phyloP scores from a whole-genome alignment of 2,329 filamentous ascomycete genomes.

The Huntiella bhutanensis region DNA sequence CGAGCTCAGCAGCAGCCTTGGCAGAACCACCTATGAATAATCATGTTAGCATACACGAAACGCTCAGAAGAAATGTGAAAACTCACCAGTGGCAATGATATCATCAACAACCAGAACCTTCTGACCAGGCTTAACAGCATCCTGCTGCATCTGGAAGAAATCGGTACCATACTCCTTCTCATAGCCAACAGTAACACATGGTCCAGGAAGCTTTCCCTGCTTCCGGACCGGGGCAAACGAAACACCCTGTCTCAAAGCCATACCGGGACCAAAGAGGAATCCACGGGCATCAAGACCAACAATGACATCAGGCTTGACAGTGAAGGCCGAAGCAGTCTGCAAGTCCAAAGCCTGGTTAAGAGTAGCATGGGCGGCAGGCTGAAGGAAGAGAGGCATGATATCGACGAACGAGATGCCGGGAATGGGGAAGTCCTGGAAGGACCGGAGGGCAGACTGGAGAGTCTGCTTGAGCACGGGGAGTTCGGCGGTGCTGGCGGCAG shows the following conservation, averaged over 20 bases:
- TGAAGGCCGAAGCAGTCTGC: slow-evolving; percentile 49
- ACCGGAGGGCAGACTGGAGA: slow-evolving; percentile 55
- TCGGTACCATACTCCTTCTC: slow-evolving; percentile 94
- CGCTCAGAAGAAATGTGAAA: slow-evolving; percentile 11
- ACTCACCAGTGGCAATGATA: slow-evolving; percentile 90
- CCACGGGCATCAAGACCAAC: slow-evolving; percentile 87
- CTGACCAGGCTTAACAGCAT: slow-evolving; percentile 67
- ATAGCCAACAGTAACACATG: slow-evolving; percentile 67
- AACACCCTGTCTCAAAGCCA: slow-evolving; percentile 67
- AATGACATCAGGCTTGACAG: slow-evolving; percentile 62
- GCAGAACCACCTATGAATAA: slow-evolving; percentile 60
- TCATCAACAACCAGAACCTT: slow-evolving; percentile 90
- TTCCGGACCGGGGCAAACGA: slow-evolving; percentile 89
- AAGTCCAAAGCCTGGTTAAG: slow-evolving; percentile 75
- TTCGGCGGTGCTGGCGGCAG: slow-evolving; percentile 39
- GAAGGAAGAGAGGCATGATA: slow-evolving; percentile 87
- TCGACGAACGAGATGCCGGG: slow-evolving; percentile 93
- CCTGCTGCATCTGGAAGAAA: slow-evolving; percentile 87
- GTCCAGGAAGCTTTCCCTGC: slow-evolving; percentile 84
- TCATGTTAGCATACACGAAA: background rate
- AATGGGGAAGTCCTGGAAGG: slow-evolving; percentile 81
- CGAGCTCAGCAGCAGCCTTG: slow-evolving; percentile 67
- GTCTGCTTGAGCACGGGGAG: slow-evolving; percentile 50
- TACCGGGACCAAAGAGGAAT: slow-evolving; percentile 81
- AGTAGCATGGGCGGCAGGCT: slow-evolving; percentile 50